A percentile compares a stretch with the other conserved stretches of the same genome.
These are phyloP conservation scores for Pseudogymnoascus destructans DNA, from an alignment of 2,329 filamentous ascomycete species.

Conservation along the genomic window DNA sequence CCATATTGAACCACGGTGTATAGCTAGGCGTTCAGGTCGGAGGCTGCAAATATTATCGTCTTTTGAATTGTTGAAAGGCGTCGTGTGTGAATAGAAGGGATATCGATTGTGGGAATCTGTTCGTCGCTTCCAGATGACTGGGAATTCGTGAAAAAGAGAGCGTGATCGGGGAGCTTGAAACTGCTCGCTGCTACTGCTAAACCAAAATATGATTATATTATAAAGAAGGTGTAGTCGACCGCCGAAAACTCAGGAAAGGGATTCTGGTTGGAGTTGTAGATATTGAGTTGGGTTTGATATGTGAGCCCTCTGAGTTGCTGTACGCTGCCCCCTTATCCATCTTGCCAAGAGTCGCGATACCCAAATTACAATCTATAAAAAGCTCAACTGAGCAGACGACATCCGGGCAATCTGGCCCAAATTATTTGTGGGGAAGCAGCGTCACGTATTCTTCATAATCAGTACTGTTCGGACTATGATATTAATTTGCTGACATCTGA, in stretches of 20 bases:
- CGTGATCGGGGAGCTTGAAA: neutral
- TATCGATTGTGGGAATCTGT: neutral
- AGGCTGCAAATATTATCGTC: neutral
- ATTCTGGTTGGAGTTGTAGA: slow-evolving; percentile 2
- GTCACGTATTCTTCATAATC: neutral
- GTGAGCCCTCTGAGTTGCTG: slow-evolving; percentile 2
- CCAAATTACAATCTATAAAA: slow-evolving; percentile 9
- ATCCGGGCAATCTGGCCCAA: slow-evolving; percentile 3
- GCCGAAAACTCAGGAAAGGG: neutral
- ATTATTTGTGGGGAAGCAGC: slow-evolving; percentile 7
- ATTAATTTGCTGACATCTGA: slow-evolving; percentile 6
- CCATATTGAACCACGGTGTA: slow-evolving; percentile 3
- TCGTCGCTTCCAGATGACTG: slow-evolving; percentile 5
- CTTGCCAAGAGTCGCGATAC: slow-evolving; percentile 6
- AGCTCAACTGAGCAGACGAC: slow-evolving; percentile 2
- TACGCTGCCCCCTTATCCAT: neutral
- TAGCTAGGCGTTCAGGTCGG: neutral
- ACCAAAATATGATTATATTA: neutral
- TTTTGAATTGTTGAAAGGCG: neutral
- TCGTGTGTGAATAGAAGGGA: neutral
- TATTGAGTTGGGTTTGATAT: slow-evolving; percentile 4
- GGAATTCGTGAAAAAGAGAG: slow-evolving; percentile 4
- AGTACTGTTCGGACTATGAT: neutral
- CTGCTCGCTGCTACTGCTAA: neutral
- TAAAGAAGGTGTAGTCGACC: slow-evolving; percentile 4